A percentile compares a stretch with the other conserved stretches of the same genome.
Evolutionary conservation across 2,329 filamentous ascomycete species (phyloP).

Genomic region (Sclerotinia spermophila): DNA sequence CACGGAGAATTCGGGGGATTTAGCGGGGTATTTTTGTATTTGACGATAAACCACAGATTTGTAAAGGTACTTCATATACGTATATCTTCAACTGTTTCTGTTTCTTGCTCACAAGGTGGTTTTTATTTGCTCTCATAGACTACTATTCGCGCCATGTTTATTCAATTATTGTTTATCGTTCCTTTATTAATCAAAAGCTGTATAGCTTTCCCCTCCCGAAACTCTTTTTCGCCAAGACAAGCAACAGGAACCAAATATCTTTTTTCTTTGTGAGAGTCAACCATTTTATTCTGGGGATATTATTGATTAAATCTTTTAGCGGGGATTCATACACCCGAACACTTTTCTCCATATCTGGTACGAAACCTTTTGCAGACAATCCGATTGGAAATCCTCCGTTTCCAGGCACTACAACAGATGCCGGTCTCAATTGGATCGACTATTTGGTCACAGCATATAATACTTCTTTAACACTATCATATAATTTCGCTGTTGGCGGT

Average conservation of each 20-base stretch:
- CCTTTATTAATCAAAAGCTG: neutral
- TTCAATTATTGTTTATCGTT: neutral
- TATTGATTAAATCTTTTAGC: neutral
- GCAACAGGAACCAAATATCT: neutral
- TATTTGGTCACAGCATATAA: constrained; percentile 3
- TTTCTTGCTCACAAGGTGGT: too few species aligned
- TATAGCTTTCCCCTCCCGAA: neutral
- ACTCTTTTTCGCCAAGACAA: neutral
- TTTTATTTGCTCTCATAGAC: neutral
- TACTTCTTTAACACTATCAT: neutral
- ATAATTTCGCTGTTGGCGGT: neutral
- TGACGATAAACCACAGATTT: neutral
- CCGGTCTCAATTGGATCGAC: constrained; percentile 10
- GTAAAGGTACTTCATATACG: neutral
- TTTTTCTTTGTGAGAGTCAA: neutral
- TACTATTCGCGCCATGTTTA: neutral
- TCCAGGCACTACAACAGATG: constrained; percentile 3
- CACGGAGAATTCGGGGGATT: neutral
- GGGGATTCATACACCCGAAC: constrained; percentile 10
- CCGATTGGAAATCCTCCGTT: constrained; percentile 14
- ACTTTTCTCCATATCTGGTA: constrained; percentile 7
- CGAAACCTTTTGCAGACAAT: neutral
- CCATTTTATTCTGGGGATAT: neutral
- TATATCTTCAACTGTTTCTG: neutral
- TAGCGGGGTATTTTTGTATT: neutral